Percentiles rank a stretch among this genome's conserved stretches.
phyloP scores from a whole-genome alignment of 495 filamentous ascomycete genomes.

The Cercophora sp. region DNA sequence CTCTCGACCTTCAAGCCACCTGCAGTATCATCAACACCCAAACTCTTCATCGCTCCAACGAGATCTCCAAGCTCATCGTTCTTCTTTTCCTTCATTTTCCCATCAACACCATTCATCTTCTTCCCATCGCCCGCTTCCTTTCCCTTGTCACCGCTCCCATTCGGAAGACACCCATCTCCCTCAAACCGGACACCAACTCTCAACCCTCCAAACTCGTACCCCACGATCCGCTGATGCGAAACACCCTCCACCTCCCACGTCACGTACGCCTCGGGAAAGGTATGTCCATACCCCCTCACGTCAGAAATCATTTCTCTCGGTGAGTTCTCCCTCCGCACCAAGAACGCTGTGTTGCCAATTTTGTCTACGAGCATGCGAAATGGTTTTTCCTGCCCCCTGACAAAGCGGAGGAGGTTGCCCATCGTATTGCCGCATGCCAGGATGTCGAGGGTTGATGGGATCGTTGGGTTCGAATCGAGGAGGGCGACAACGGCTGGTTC shows the following conservation, averaged over 20 bases:
- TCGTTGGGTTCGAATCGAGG: slow-evolving; percentile 20
- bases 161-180: slow-evolving; percentile 62
- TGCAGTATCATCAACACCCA: background rate
- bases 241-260: slow-evolving; percentile 48
- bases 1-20: slow-evolving; percentile 13
- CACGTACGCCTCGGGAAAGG: slow-evolving; percentile 62
- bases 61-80: slow-evolving; percentile 6
- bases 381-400: slow-evolving; percentile 33
- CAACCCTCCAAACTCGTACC: slow-evolving; percentile 55
- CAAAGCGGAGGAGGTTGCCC: slow-evolving; percentile 51
- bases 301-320: slow-evolving; percentile 48
- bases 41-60: background rate
- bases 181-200: slow-evolving; percentile 57
- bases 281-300: slow-evolving; percentile 58
- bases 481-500: slow-evolving; percentile 51
- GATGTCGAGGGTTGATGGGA: slow-evolving; percentile 48
- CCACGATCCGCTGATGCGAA: slow-evolving; percentile 60
- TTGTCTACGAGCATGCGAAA: slow-evolving; percentile 61
- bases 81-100: background rate
- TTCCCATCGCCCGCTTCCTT: slow-evolving; percentile 1
- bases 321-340: slow-evolving; percentile 55
- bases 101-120: background rate
- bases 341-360: slow-evolving; percentile 58
- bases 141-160: too few relatives aligned
- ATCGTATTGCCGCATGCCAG: slow-evolving; percentile 60